Base-by-base conservation (phyloP, 345 rosid genomes). In the rapeseed (Brassica napus) region DNA sequence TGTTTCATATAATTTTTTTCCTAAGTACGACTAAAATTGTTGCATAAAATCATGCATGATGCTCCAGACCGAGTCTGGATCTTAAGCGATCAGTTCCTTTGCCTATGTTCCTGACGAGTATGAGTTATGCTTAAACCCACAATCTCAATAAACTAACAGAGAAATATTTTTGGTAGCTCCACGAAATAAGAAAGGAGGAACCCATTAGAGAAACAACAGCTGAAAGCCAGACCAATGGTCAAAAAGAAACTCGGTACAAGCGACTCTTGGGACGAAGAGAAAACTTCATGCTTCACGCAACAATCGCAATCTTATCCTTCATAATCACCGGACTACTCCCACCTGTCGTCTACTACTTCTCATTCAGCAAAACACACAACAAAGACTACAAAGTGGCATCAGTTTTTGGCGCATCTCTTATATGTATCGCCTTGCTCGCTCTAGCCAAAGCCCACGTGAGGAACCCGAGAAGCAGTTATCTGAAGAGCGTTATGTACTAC, bases 351-450 rank as follows among this genome's bases (percentile, higher is more conserved):
- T 90, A 89, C 66, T 87, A 91, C 23, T 88, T 86, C 86, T 86
- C 89, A 12, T 91, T 87, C 54, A 55, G 11, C 4, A 8, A 55
- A 55, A 18, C 24, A 55, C 60, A 67, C 72, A 76, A 84, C 71
- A 81, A 69, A 79, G 86, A 91, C 64, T 73, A 79, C 80, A 94
- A 91, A 88, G 84, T 54, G 10, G 59, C 26, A 55, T 55, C 60
- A 2, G 88, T 85, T 3, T 87, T 85, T 0, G 90, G 72, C 12
- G 86, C 88, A 23, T 92, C 97, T 69, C 86, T 94, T 2, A 34
- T 79, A 7, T 91, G 89, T 87, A 83, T 94, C 58, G 24, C 86
- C 60, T 64, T 87, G 61, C 94, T 94, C 6, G 93, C 97, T 4
- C 21, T 81, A 3, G 91, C 89, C 39, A 94, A 91, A 83, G 97